These are phyloP conservation scores for Emmonsiellopsis sp. DNA, from an alignment of 2,329 filamentous ascomycete genomes.

Conservation along the genomic window DNA sequence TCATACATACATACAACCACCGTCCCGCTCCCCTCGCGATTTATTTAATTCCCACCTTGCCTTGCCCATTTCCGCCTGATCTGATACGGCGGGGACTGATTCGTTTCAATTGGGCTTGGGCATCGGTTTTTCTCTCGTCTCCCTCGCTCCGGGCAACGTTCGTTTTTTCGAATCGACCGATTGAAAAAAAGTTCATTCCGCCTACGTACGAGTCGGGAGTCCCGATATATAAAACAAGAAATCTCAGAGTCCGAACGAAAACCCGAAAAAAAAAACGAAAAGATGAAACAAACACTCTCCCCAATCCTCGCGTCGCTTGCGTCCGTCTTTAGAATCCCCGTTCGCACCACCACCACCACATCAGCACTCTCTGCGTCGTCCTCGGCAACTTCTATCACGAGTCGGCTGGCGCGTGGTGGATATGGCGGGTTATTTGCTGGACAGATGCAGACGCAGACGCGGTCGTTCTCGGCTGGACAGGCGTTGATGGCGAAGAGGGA, in stretches of 20 bases:
- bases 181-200: too few species aligned
- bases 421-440: too few species aligned
- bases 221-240: background rate
- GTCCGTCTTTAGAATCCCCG: constrained; percentile 35
- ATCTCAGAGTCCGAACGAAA: background rate
- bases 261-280: background rate
- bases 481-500: constrained; percentile 30
- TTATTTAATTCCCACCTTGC: too few species aligned
- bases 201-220: too few species aligned
- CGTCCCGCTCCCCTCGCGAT: too few species aligned
- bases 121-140: too few species aligned
- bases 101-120: too few species aligned
- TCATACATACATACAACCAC: too few species aligned
- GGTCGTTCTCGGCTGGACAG: constrained; percentile 33
- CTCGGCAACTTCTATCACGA: constrained; percentile 17
- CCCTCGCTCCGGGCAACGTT: too few species aligned
- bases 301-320: constrained; percentile 36
- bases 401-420: background rate
- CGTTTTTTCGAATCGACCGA: too few species aligned
- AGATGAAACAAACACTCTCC: constrained; percentile 20
- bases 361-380: background rate
- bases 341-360: constrained; percentile 23
- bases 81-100: too few species aligned
- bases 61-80: too few species aligned
- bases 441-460: background rate